phyloP scores from a whole-genome alignment of 2,329 filamentous ascomycete genomes.

The Paraconiothyrium brasiliense region DNA sequence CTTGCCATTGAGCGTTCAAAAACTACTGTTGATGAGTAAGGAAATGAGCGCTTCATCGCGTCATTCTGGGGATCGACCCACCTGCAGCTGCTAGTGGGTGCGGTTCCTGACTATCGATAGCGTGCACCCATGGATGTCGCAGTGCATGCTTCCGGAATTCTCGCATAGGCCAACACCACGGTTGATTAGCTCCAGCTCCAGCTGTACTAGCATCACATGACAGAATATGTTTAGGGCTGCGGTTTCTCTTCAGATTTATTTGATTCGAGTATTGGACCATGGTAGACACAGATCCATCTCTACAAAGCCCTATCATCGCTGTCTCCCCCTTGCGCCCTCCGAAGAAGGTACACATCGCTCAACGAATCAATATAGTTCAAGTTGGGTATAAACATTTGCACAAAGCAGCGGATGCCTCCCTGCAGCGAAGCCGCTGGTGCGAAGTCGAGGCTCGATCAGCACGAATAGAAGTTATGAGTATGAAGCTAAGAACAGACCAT shows the following conservation, averaged over 20 bases:
- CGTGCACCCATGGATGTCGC: no score
- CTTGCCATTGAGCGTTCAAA: background rate
- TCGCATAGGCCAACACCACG: background rate
- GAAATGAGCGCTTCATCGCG: slow-evolving; percentile 7
- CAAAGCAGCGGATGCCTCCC: slow-evolving; percentile 4
- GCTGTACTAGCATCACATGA: background rate
- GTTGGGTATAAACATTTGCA: slow-evolving; percentile 14
- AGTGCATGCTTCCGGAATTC: background rate
- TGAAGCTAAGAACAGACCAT: slow-evolving; percentile 2
- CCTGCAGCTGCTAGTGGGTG: slow-evolving; percentile 2
- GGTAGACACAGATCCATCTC: slow-evolving; percentile 5
- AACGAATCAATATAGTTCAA: slow-evolving; percentile 5
- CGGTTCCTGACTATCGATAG: slow-evolving; percentile 5
- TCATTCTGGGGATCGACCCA: slow-evolving; percentile 5
- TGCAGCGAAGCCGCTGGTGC: slow-evolving; percentile 3
- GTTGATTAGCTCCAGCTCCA: background rate
- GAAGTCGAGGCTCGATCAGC: slow-evolving; percentile 12
- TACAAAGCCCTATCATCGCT: background rate
- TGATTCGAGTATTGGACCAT: slow-evolving; percentile 3
- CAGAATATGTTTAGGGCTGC: background rate
- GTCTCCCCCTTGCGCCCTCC: background rate
- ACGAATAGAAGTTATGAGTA: slow-evolving; percentile 15
- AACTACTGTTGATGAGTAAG: slow-evolving; percentile 5
- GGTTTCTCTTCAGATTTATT: background rate
- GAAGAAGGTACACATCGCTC: slow-evolving; percentile 8